Base-by-base conservation (phyloP, 129 eudicot genomes). In the Rutidosis leptorrhynchoides region DNA sequence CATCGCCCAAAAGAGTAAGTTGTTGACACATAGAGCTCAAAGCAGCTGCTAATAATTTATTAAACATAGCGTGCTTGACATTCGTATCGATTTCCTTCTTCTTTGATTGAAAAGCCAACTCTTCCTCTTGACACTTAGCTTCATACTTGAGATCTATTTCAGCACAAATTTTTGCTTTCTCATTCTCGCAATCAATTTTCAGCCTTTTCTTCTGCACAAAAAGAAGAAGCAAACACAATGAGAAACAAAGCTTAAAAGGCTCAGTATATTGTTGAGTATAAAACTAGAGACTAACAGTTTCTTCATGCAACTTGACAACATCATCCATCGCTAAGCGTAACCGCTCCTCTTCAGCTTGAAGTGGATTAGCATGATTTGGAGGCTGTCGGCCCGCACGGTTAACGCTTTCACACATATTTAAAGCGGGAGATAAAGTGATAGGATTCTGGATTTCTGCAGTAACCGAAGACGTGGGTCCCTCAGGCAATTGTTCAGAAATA, bases 21-120 rank as follows among this genome's bases (percentile, higher is more conserved):
- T 90, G 88, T 60, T 70, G 58, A 82, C 89, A 87, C 74, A 80
- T 87, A 6, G 77, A 75, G 51, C 85, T 77, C 68, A 90, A 83
- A 61, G 86, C 90, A 27, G 79, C 90, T 0, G 92, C 95, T 68
- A 90, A 70, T 27, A 68, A 35, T 56, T 68, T 79, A 72, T 85
- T 87, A 86, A 85, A 77, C 9, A 58, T 32, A 17, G 81, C 80
- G 64, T 49, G 79, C 48, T 77, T 67, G 7, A 70, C 67, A 74
- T 79, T 80, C 1, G 46, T 16, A n/a, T 91, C 88, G 11, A 87
- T 85, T 61, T 77, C 90, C 17, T 51, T 83, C 74, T 68, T 87
- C 67, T 80, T 91, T 43, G 22, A 46, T 10, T n/a, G 32, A 71
- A 68, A 85, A 23, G 80, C 81, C 22, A 69, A 35, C 69, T 84